A percentile compares a stretch with the other conserved stretches of the same genome.
Conservation (phyloP, 257 asterid species). For the Ilex asprella region DNA sequence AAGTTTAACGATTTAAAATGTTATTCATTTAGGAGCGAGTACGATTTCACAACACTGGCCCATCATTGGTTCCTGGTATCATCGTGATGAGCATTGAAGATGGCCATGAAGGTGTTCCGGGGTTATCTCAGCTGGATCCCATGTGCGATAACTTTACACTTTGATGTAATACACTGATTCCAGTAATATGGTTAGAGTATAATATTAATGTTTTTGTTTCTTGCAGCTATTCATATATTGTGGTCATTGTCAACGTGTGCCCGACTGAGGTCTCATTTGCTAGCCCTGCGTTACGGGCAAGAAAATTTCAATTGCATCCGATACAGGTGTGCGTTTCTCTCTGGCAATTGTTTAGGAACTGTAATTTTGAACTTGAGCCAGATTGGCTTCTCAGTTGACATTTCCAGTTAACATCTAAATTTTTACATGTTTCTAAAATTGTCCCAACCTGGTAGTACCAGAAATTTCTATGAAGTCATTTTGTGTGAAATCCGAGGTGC, state of each 20-base stretch:
- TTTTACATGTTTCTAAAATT: no score
- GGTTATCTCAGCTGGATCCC: slow-evolving; percentile 68
- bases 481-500: no score
- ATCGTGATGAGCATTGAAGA: slow-evolving; percentile 85
- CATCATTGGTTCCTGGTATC: slow-evolving; percentile 70
- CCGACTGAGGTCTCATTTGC: slow-evolving; percentile 49
- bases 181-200: slow-evolving; percentile 12
- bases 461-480: no score
- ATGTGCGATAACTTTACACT: slow-evolving; percentile 32
- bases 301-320: slow-evolving; percentile 67
- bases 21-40: slow-evolving; percentile 60
- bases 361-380: no score
- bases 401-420: no score
- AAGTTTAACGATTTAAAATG: no score
- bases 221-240: slow-evolving; percentile 64
- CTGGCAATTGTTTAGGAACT: background rate
- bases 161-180: slow-evolving; percentile 8
- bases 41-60: slow-evolving; percentile 79
- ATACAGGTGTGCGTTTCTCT: slow-evolving; percentile 45
- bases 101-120: slow-evolving; percentile 68
- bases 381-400: no score
- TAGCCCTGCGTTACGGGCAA: slow-evolving; percentile 46
- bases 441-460: no score
- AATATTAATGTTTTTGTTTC: slow-evolving; percentile 10
- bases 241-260: slow-evolving; percentile 52